Conservation (phyloP, 192 early-diverging fungal species). For the Coemansia interrupta region DNA sequence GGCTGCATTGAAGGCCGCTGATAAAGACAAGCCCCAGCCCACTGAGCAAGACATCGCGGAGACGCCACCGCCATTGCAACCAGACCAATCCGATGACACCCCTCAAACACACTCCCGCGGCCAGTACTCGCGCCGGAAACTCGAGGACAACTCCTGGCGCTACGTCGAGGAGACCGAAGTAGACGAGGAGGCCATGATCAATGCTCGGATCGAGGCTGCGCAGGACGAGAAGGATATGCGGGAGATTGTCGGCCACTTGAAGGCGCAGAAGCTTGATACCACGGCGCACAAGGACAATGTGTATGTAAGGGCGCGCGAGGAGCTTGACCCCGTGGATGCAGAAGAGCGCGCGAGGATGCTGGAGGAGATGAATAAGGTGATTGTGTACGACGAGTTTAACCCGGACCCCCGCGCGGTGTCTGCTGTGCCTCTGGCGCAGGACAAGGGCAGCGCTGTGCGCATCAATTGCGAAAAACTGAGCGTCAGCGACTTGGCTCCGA, state of each 20-base stretch:
- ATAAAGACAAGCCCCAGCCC: constrained; percentile 5
- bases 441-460: neutral
- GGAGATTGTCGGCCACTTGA: constrained; percentile 30
- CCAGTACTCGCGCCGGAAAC: constrained; percentile 14
- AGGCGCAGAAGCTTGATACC: constrained; percentile 9
- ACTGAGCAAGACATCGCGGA: neutral
- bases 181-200: constrained; percentile 16
- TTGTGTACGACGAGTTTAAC: constrained; percentile 2
- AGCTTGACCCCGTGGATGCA: neutral
- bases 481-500: constrained; percentile 3
- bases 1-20: neutral
- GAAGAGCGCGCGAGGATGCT: neutral
- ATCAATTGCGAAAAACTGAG: neutral
- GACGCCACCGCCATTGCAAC: neutral
- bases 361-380: neutral
- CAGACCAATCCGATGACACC: neutral
- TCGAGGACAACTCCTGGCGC: constrained; percentile 32
- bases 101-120: neutral
- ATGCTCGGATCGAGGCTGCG: constrained; percentile 3
- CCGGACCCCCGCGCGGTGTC: neutral
- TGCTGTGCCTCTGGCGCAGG: neutral
- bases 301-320: neutral
- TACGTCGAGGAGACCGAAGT: constrained; percentile 11
- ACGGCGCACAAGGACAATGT: neutral
- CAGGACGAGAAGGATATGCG: constrained; percentile 21